These are phyloP conservation scores for Platanthera guangdongensis DNA, from an alignment of 106 monocot genomes.

Conservation along the genomic window DNA sequence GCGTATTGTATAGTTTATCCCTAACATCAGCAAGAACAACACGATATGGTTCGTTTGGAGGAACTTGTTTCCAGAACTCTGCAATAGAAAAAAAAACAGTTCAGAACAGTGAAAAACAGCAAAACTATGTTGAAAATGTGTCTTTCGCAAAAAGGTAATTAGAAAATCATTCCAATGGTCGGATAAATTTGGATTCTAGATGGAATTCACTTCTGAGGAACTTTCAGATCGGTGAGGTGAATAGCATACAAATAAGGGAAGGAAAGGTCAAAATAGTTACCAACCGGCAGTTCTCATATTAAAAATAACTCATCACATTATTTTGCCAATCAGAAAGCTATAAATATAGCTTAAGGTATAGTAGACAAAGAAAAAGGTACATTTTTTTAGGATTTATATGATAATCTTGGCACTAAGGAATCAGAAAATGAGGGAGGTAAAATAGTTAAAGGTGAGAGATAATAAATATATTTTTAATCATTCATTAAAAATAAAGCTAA, in stretches of 20 bases:
- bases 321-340: too few species aligned
- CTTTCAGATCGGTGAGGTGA: neutral
- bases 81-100: neutral
- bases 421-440: too few species aligned
- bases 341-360: too few species aligned
- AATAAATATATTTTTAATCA: too few species aligned
- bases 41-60: constrained; percentile 74
- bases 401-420: too few species aligned
- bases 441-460: too few species aligned
- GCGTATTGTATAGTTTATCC: constrained; percentile 62
- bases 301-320: neutral
- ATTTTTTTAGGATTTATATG: too few species aligned
- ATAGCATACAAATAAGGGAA: neutral
- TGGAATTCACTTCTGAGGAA: neutral
- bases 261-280: neutral
- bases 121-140: neutral
- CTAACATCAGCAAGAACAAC: constrained; percentile 67
- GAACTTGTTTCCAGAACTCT: constrained; percentile 76
- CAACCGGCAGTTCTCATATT: neutral
- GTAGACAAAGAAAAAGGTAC: too few species aligned
- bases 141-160: neutral
- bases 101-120: neutral
- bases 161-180: neutral
- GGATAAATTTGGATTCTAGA: neutral
- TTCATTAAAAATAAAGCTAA: too few species aligned